Conservation (phyloP, 768 basidiomycete species). For the Russula dissimulans region DNA sequence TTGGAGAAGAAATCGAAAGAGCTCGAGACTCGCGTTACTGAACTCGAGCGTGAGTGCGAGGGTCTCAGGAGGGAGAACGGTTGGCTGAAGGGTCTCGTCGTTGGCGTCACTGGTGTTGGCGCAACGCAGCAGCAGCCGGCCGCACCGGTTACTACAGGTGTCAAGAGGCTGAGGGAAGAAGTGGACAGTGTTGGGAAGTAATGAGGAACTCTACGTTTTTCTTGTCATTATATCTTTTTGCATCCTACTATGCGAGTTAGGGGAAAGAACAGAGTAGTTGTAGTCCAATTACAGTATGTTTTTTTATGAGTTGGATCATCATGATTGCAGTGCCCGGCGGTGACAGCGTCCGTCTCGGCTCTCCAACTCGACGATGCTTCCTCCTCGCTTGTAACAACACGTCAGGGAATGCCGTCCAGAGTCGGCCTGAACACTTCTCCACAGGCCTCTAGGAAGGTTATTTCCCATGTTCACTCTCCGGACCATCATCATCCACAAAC, state of each 20-base stretch:
- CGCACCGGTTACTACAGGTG: slow-evolving; percentile 1
- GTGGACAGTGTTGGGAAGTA: background rate
- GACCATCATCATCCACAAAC: background rate
- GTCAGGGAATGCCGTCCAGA: slow-evolving; percentile 15
- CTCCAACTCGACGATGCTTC: slow-evolving; percentile 10
- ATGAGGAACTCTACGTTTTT: background rate
- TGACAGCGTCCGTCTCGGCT: background rate
- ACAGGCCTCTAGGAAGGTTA: background rate
- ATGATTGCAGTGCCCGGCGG: background rate
- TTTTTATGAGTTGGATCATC: background rate
- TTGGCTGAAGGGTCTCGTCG: slow-evolving; percentile 85
- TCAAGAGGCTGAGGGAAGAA: slow-evolving; percentile 21
- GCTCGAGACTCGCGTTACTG: slow-evolving; percentile 65
- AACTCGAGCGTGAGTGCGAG: slow-evolving; percentile 89
- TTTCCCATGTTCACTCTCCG: background rate
- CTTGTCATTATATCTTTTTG: background rate
- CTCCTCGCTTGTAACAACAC: background rate
- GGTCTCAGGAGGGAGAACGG: slow-evolving; percentile 81
- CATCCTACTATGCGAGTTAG: background rate
- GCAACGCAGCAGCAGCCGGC: slow-evolving; percentile 24
- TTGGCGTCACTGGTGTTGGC: slow-evolving; percentile 73
- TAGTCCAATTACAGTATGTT: background rate
- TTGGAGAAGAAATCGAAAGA: slow-evolving; percentile 81
- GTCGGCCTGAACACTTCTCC: background rate
- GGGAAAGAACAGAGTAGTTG: background rate